phyloP scores from a whole-genome alignment of 2,329 filamentous ascomycete genomes.

The Scorias spongiosa region DNA sequence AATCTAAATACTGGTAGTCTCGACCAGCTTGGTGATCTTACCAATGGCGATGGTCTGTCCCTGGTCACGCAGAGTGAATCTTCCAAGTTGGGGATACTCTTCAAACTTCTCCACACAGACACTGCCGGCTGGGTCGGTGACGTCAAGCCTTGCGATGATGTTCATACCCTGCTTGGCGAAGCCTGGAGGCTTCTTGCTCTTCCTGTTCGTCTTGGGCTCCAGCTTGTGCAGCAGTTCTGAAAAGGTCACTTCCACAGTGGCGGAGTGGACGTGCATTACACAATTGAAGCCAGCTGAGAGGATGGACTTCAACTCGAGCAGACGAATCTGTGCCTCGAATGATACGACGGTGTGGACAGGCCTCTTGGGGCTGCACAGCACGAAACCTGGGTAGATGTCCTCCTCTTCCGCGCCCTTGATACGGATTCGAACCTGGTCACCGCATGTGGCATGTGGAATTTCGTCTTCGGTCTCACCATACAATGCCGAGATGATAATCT shows the following conservation, averaged over 20 bases:
- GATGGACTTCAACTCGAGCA: conserved; percentile 88
- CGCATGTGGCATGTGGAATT: conserved; percentile 63
- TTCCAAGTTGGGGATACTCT: conserved; percentile 86
- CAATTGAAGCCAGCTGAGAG: conserved; percentile 93
- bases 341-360: conserved; percentile 76
- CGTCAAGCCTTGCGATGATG: conserved; percentile 83
- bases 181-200: conserved; percentile 83
- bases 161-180: conserved; percentile 71
- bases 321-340: conserved; percentile 94
- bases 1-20: conserved; percentile 4
- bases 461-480: conserved; percentile 97
- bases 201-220: conserved; percentile 84
- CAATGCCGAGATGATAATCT: conserved; percentile 64
- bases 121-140: conserved; percentile 68
- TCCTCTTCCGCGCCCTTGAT: conserved; percentile 94
- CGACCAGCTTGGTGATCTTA: conserved; percentile 87
- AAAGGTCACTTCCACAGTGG: conserved; percentile 95
- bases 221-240: conserved; percentile 76
- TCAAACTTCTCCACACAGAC: conserved; percentile 93
- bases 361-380: conserved; percentile 86
- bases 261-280: conserved; percentile 91
- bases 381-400: conserved; percentile 88
- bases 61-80: conserved; percentile 74
- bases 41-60: conserved; percentile 99
- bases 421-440: conserved; percentile 86